These are phyloP conservation scores for Capsicum chinense DNA, from an alignment of 257 asterid species.

Conservation along the genomic window DNA sequence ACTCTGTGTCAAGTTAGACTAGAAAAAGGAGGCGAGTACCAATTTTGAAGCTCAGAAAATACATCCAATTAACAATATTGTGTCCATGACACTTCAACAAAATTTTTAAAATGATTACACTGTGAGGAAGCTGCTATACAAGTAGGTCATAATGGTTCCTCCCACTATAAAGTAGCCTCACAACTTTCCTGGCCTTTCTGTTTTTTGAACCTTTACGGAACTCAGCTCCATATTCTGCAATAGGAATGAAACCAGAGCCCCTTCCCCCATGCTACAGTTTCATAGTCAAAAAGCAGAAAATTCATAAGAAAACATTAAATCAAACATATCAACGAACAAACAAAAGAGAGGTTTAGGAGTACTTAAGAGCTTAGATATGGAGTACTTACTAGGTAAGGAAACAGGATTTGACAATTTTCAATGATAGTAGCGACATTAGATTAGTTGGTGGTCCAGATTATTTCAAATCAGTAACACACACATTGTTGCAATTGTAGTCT, in stretches of 20 bases:
- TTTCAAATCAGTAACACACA: neutral
- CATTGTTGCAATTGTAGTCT: neutral
- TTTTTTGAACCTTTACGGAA: constrained; percentile 48
- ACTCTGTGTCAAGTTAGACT: too few species aligned
- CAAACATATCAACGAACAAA: neutral
- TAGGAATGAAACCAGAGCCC: constrained; percentile 88
- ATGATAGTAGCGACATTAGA: too few species aligned
- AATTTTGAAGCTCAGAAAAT: neutral
- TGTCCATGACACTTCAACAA: neutral
- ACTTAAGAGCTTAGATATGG: neutral
- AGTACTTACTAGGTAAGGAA: neutral
- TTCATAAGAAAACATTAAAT: neutral
- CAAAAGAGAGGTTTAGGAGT: neutral
- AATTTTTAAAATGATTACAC: neutral
- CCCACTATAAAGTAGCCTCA: constrained; percentile 83
- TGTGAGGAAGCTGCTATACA: constrained; percentile 34
- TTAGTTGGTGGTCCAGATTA: neutral
- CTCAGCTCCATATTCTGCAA: constrained; percentile 90
- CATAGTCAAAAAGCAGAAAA: neutral
- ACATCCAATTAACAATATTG: neutral
- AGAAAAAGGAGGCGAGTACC: too few species aligned
- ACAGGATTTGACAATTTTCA: neutral
- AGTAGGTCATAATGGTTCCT: constrained; percentile 87
- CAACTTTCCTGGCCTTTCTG: constrained; percentile 59
- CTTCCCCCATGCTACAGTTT: constrained; percentile 76